Evolutionary conservation across 306 rosid genomes (phyloP).

Genomic region (Dalbergia oliveri): DNA sequence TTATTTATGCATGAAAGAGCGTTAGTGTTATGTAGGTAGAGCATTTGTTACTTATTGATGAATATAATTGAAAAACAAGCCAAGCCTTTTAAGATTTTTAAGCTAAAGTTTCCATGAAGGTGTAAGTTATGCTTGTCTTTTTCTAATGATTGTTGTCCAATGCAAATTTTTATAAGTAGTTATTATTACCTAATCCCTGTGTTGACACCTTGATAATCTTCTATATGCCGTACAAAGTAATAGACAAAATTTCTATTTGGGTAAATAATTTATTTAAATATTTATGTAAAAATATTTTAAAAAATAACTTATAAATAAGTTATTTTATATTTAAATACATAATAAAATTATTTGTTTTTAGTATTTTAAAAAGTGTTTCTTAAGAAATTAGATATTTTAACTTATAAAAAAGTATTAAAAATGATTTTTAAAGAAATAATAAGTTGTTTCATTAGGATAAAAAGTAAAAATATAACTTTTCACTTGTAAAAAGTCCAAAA

Average conservation of each 20-base stretch:
- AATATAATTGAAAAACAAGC: background rate
- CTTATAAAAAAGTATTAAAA: no score
- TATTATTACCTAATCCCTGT: background rate
- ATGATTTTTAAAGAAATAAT: no score
- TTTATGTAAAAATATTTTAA: no score
- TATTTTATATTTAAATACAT: no score
- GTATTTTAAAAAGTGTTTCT: no score
- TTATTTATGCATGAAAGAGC: background rate
- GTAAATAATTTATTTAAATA: no score
- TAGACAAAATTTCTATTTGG: background rate
- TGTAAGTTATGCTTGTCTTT: background rate
- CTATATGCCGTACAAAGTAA: background rate
- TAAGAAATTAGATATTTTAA: no score
- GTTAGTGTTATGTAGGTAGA: background rate
- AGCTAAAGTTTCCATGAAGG: background rate
- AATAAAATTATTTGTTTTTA: no score
- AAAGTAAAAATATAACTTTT: no score
- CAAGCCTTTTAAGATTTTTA: background rate
- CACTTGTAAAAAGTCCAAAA: no score
- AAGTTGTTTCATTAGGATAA: no score
- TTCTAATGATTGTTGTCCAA: constrained; percentile 28
- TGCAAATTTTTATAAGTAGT: background rate
- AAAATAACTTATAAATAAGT: no score
- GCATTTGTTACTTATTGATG: background rate
- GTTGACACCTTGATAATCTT: constrained; percentile 43